A percentile compares a stretch with the other conserved stretches of the same genome.
These are phyloP conservation scores for Calendula officinalis DNA, from an alignment of 129 eudicot species.

Conservation along the genomic window DNA sequence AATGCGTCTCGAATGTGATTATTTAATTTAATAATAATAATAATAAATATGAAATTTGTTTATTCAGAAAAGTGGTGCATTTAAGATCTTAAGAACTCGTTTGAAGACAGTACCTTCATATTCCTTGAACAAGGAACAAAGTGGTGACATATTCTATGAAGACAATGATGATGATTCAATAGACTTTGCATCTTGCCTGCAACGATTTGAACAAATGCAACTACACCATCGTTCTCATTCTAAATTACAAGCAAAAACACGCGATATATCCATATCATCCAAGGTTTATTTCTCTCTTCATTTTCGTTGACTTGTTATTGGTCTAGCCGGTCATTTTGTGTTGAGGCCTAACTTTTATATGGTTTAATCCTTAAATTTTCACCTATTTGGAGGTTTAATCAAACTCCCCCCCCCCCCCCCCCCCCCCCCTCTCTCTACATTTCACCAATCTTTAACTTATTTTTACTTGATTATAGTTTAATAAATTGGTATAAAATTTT, in stretches of 20 bases:
- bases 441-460: too few species aligned
- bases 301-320: background rate
- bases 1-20: slow-evolving; percentile 7
- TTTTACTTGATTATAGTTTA: too few species aligned
- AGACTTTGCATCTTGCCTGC: slow-evolving; percentile 62
- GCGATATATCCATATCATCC: slow-evolving; percentile 41
- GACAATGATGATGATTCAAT: slow-evolving; percentile 58
- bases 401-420: too few species aligned
- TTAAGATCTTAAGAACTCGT: slow-evolving; percentile 87
- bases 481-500: too few species aligned
- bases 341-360: too few species aligned
- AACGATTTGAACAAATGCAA: slow-evolving; percentile 69
- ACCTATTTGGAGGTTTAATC: too few species aligned
- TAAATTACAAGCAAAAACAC: slow-evolving; percentile 51
- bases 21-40: background rate
- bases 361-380: too few species aligned
- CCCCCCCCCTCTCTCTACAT: too few species aligned
- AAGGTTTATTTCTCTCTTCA: slow-evolving; percentile 47
- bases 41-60: background rate
- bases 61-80: slow-evolving; percentile 92
- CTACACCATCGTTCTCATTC: slow-evolving; percentile 67
- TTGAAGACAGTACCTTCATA: slow-evolving; percentile 87
- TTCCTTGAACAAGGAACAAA: slow-evolving; percentile 62
- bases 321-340: too few species aligned
- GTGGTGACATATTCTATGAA: slow-evolving; percentile 28